A percentile compares a stretch with the other conserved stretches of the same genome.
These are phyloP conservation scores for Talaromyces sp. DNA, from an alignment of 2,329 filamentous ascomycete species.

Conservation along the genomic window DNA sequence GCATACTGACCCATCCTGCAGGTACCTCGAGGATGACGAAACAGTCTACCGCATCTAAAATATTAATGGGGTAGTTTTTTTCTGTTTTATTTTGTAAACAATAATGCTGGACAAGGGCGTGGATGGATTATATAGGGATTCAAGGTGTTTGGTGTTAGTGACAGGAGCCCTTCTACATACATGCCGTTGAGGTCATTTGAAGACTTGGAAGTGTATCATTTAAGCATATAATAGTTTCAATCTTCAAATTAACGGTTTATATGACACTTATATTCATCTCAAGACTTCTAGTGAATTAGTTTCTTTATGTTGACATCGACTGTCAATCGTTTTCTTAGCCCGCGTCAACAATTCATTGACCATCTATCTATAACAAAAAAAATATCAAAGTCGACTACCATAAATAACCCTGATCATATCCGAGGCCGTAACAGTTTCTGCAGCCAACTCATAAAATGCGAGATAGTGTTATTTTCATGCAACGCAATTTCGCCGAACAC, in stretches of 20 bases:
- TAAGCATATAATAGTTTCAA: neutral
- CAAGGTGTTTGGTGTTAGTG: conserved; percentile 8
- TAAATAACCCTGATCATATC: conserved; percentile 10
- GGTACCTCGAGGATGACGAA: conserved; percentile 49
- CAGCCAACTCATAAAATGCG: conserved; percentile 30
- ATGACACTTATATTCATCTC: neutral
- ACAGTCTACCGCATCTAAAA: conserved; percentile 64
- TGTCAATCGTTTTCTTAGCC: neutral
- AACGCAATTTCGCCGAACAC: conserved; percentile 38
- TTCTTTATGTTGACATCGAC: neutral
- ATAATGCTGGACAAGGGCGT: neutral
- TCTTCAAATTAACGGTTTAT: neutral
- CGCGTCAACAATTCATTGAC: neutral
- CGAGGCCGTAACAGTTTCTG: conserved; percentile 22
- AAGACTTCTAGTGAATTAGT: neutral
- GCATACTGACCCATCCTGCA: conserved; percentile 18
- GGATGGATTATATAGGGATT: neutral
- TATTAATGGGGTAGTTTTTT: neutral
- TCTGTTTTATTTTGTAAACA: neutral
- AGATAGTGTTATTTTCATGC: conserved; percentile 30
- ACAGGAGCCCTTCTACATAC: neutral
- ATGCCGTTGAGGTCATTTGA: neutral
- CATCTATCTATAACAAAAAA: neutral
- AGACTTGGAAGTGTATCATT: neutral
- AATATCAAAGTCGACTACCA: no score